Conservation (phyloP, 2,329 filamentous ascomycete genomes). For the Ophiocordyceps camponoti-saundersi region DNA sequence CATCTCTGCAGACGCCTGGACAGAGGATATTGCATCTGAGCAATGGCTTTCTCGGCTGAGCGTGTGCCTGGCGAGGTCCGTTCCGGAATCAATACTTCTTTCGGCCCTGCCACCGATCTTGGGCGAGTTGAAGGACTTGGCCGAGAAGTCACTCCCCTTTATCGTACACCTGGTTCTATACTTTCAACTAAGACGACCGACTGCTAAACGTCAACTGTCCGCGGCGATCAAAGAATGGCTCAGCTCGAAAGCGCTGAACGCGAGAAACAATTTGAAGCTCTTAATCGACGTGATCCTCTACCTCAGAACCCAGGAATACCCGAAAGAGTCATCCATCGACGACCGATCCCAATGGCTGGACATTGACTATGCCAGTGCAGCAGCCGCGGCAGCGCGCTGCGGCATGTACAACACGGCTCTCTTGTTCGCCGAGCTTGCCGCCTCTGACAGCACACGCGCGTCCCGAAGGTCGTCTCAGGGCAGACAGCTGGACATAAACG, state of each 20-base stretch:
- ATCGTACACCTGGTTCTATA: constrained; percentile 69
- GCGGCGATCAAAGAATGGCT: constrained; percentile 49
- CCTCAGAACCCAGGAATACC: constrained; percentile 62
- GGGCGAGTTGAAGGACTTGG: constrained; percentile 47
- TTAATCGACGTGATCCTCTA: constrained; percentile 72
- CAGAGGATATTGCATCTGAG: constrained; percentile 21
- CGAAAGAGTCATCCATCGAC: constrained; percentile 59
- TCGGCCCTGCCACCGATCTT: constrained; percentile 52
- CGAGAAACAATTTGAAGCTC: constrained; percentile 48
- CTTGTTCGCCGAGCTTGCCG: constrained; percentile 60
- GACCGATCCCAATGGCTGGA: constrained; percentile 77
- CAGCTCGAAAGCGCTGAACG: constrained; percentile 15
- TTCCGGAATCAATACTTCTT: constrained; percentile 49
- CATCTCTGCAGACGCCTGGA: constrained; percentile 10
- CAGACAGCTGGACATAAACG: constrained; percentile 37
- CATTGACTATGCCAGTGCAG: constrained; percentile 54
- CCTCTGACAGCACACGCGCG: constrained; percentile 35
- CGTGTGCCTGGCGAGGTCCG: constrained; percentile 40
- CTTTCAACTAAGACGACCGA: constrained; percentile 45
- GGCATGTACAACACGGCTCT: constrained; percentile 79
- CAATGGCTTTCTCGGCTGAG: constrained; percentile 48
- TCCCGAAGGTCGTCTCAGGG: constrained; percentile 51
- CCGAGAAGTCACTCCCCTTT: constrained; percentile 62
- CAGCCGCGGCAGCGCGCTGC: constrained; percentile 57
- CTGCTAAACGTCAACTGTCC: constrained; percentile 47